Base-by-base conservation (phyloP, 2,329 filamentous ascomycete genomes). In the Aspergillus novoparasiticus region DNA sequence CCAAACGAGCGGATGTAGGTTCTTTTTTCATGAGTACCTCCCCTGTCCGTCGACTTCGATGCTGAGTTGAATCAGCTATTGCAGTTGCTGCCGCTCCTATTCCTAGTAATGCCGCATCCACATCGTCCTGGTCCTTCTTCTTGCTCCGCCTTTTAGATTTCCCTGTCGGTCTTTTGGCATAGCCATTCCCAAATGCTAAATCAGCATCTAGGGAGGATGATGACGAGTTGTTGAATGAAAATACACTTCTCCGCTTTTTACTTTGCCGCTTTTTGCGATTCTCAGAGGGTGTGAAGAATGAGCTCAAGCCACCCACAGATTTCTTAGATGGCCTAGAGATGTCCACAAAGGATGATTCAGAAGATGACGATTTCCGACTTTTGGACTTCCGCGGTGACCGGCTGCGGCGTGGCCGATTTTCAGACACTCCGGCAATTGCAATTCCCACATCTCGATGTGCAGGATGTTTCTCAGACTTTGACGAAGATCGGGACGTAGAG, bases 161-260 rank as follows among this genome's bases (percentile, higher is more conserved):
- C 54, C 69, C 71, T 16, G 71, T 61, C 16, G 71, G 64, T 46
- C 75, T 76, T 41, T 73, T 76, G 2, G 78, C 63, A 41, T 76
- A 89, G 19, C 87, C 88, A 60, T 79, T 83, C 11, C 89, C 89
- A 72, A 90, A 91, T 11, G 89, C 89, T 64, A 91, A 78, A 72
- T 92, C 89, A 23, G 85, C 86, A 74, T 90, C 87, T 60, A 90
- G 81, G 0, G 88, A 90, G 0, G 88, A 90, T 2, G 87, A 89
- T 1, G 88, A 91, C 2, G 86, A 89, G 69, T 88, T 90, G 60
- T 80, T 82, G 69, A 87, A 84, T 61, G 83, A 84, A 48, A 89
- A 82, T 59, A 90, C 83, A 62, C 86, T 83, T 30, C 75, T 76
- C 45, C 82, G 68, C 67, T 78, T 78, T 64, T 77, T 79, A 26